These are phyloP conservation scores for Claviceps lovelessii DNA, from an alignment of 2,329 filamentous ascomycete species.

Conservation along the genomic window DNA sequence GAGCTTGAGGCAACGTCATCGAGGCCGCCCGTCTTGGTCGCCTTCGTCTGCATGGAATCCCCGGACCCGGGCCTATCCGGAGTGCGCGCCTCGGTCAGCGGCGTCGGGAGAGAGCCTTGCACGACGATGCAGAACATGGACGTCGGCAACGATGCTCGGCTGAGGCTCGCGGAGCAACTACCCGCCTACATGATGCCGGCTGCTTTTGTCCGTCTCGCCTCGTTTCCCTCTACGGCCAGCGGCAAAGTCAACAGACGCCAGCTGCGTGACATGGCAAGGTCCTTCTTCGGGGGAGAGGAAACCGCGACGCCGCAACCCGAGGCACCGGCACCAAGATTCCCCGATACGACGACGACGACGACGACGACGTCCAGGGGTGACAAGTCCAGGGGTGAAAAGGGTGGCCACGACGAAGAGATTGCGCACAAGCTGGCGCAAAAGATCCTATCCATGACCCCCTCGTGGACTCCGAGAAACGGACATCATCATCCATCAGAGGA, in stretches of 20 bases:
- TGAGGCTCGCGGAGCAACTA: constrained; percentile 3
- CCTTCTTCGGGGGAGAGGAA: not conserved
- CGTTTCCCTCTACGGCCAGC: constrained; percentile 4
- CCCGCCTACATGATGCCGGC: constrained; percentile 9
- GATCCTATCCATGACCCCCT: not conserved
- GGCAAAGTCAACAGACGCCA: constrained; percentile 7
- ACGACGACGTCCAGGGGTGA: not conserved
- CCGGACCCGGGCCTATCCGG: no score
- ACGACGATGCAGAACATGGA: not conserved
- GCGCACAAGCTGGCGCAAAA: not conserved
- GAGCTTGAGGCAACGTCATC: not conserved
- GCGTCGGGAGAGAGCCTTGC: not conserved
- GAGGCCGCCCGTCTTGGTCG: not conserved
- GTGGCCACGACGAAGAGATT: not conserved
- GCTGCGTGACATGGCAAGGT: constrained; percentile 4
- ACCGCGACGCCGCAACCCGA: not conserved
- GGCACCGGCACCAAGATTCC: no score
- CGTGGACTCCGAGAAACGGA: not conserved
- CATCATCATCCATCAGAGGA: not conserved
- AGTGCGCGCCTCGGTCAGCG: not conserved
- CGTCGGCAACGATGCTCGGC: not conserved
- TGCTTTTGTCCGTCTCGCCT: constrained; percentile 5
- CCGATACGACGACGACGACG: no score
- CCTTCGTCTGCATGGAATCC: not conserved
- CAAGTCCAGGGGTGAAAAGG: not conserved